These are phyloP conservation scores for Teratosphaeria pseudoeucalypti DNA, from an alignment of 2,329 filamentous ascomycete genomes.

Conservation along the genomic window DNA sequence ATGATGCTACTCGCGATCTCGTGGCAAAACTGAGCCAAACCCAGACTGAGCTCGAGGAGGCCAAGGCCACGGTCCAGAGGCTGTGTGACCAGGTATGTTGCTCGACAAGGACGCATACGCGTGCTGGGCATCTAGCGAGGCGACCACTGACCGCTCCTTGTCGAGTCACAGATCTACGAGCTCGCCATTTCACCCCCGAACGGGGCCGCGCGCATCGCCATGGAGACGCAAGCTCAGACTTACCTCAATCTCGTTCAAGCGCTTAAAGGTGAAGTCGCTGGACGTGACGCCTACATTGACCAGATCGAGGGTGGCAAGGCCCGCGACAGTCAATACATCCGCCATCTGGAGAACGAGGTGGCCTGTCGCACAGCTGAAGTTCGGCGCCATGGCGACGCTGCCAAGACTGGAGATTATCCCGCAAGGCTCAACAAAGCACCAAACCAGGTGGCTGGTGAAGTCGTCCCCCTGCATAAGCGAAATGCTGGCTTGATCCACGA, in stretches of 20 bases:
- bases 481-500: neutral
- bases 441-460: neutral
- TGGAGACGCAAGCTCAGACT: constrained; percentile 10
- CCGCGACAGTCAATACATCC: neutral
- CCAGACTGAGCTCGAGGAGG: neutral
- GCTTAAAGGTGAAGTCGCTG: constrained; percentile 6
- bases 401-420: neutral
- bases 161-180: neutral
- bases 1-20: neutral
- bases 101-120: neutral
- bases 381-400: neutral
- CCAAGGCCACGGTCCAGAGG: neutral
- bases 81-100: neutral
- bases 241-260: constrained; percentile 8
- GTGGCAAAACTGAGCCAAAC: neutral
- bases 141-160: neutral
- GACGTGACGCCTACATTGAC: neutral
- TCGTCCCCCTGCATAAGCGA: neutral
- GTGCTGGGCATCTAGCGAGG: neutral
- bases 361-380: neutral
- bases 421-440: neutral
- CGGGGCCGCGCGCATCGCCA: constrained; percentile 3
- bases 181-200: constrained; percentile 1
- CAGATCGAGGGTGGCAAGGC: neutral
- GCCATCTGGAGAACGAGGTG: neutral